Conservation (phyloP, 1,139 yeast species). For the Zygosaccharomyces sapae region DNA sequence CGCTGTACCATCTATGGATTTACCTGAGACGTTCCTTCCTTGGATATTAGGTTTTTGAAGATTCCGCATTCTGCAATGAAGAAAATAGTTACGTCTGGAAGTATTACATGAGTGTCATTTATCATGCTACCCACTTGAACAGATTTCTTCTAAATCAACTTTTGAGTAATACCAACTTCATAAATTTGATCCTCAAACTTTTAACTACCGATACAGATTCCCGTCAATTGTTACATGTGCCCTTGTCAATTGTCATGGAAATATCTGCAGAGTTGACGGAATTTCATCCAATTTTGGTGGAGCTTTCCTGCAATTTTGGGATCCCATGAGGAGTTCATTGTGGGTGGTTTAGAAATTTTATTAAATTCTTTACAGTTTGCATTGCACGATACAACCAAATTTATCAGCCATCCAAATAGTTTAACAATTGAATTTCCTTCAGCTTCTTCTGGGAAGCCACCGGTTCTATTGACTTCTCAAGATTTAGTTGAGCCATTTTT, state of each 20-base stretch:
- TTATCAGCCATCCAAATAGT: conserved; percentile 7
- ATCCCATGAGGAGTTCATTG: conserved; percentile 18
- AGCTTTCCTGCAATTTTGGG: conserved; percentile 9
- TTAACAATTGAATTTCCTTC: conserved; percentile 9
- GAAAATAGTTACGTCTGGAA: conserved; percentile 27
- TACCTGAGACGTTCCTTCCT: conserved; percentile 21
- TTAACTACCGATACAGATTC: conserved; percentile 8
- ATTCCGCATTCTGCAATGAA: conserved; percentile 9
- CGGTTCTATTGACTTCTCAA: conserved; percentile 9
- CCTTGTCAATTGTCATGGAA: conserved; percentile 13
- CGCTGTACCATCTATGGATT: conserved; percentile 9
- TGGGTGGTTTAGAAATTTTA: conserved; percentile 25
- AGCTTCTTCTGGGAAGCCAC: conserved; percentile 2
- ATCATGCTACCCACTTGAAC: conserved; percentile 16
- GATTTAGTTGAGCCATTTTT: conserved; percentile 22
- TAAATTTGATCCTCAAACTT: conserved; percentile 9
- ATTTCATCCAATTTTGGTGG: conserved; percentile 9
- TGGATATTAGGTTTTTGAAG: conserved; percentile 25
- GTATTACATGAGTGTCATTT: conserved; percentile 23
- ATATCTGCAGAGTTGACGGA: conserved; percentile 11
- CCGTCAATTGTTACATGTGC: conserved; percentile 11
- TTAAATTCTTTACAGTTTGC: conserved; percentile 23
- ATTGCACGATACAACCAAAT: conserved; percentile 14
- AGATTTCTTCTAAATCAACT: conserved; percentile 10
- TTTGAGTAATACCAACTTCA: conserved; percentile 9